Evolutionary conservation across 2,329 filamentous ascomycete genomes (phyloP), one percentile per base, ranked within the genome.

Genomic region (Ceratocystis albifundus): DNA sequence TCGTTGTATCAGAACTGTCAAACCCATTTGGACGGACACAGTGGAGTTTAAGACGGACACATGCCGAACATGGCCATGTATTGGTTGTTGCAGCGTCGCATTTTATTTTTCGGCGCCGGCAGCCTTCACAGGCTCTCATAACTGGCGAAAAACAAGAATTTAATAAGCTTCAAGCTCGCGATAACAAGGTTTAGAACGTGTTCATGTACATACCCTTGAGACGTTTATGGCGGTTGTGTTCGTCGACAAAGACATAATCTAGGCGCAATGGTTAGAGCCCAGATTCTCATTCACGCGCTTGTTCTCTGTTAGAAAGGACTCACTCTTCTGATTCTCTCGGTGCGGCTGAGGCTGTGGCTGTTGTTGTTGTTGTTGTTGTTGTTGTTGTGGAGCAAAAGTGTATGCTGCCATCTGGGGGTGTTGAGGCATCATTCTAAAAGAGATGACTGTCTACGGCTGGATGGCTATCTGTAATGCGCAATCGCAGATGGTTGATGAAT

Each of bases 171-270:
- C 6, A 25, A 15, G 30, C 8, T 20, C 15, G 10, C 25, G 10
- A 44, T 15, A 8, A 64, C 2, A 17, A 5, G 48, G 15, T 12
- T 22, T 30, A 45, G 12, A 8, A 8, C 4, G 20, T 30, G 28
- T 28, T 61, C 64, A 61, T 53, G 44, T 53, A 41, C 76, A 71
- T 83, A 94, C 90, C 90, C 82, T 97, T 97, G 69, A 97, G 80
- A 72, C 93, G 85, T 78, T 97, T 97, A 77, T 97, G 94, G 70
- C 94, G 88, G 79, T 97, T 97, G 77, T 97, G 94, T 76, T 97
- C 93, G 76, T 97, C 93, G 67, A 97, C 94, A 74, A 97, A 97
- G 72, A 97, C 94, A 88, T 96, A 97, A 76, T 96, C 92, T 96
- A 73, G 67, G 71, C 70, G 66, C 67, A 44, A 62, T 41, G 53